Conservation (phyloP, 2,329 filamentous ascomycete genomes). For the Cordyceps fumosorosea region DNA sequence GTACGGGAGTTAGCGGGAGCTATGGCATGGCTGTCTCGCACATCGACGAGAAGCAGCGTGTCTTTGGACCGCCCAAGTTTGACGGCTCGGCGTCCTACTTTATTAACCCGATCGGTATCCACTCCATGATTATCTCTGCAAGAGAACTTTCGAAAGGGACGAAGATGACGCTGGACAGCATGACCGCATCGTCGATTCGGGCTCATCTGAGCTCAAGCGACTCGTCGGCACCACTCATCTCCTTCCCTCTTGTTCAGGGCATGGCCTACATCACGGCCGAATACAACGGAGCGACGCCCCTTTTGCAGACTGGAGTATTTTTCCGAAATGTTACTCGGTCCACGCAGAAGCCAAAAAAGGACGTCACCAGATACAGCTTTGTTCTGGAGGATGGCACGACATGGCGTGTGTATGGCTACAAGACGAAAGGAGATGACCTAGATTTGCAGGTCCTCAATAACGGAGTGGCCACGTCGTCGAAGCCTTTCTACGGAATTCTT, state of each 20-base stretch:
- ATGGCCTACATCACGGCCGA: slow-evolving; percentile 79
- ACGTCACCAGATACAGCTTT: slow-evolving; percentile 70
- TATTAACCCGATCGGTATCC: slow-evolving; percentile 73
- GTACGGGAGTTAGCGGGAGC: slow-evolving; percentile 54
- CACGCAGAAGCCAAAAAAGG: slow-evolving; percentile 49
- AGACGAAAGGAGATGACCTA: slow-evolving; percentile 51
- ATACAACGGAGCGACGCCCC: slow-evolving; percentile 64
- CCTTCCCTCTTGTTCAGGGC: slow-evolving; percentile 80
- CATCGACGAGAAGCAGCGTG: slow-evolving; percentile 58
- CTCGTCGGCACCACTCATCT: slow-evolving; percentile 54
- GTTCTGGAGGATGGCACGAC: slow-evolving; percentile 62
- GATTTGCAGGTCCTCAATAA: slow-evolving; percentile 63
- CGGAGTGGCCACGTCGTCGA: slow-evolving; percentile 55
- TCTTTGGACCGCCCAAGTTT: slow-evolving; percentile 53
- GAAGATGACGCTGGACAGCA: slow-evolving; percentile 43
- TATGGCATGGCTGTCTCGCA: slow-evolving; percentile 78
- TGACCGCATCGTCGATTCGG: slow-evolving; percentile 55
- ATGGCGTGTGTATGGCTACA: slow-evolving; percentile 77
- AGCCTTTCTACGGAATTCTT: slow-evolving; percentile 67
- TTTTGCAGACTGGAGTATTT: slow-evolving; percentile 67
- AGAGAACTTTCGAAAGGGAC: slow-evolving; percentile 61
- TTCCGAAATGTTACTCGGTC: slow-evolving; percentile 63
- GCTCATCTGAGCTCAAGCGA: slow-evolving; percentile 56
- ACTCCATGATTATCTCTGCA: slow-evolving; percentile 75
- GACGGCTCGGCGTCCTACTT: slow-evolving; percentile 63